A percentile compares a stretch with the other conserved stretches of the same genome.
phyloP scores from a whole-genome alignment of 1,284 basidiomycete species.

The Pholiota adiposa region DNA sequence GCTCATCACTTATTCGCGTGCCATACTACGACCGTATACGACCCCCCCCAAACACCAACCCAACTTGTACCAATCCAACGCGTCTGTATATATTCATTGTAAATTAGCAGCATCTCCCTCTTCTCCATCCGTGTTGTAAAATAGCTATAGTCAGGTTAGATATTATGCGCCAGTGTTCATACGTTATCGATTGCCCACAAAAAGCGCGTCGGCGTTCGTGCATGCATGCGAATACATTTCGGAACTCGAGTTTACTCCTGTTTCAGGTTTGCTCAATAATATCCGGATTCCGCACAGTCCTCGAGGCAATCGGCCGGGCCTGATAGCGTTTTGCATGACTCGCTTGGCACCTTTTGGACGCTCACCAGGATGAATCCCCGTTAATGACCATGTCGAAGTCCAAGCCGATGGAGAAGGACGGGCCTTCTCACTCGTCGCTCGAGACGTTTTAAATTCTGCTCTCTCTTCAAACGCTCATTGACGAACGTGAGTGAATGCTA shows the following conservation, averaged over 20 bases:
- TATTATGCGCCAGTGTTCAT: neutral
- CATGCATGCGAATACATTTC: conserved; percentile 16
- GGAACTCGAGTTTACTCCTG: conserved; percentile 16
- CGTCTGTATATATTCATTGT: conserved; percentile 14
- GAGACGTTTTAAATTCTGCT: neutral
- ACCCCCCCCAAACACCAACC: neutral
- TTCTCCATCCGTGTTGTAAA: conserved; percentile 3
- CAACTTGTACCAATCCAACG: conserved; percentile 8
- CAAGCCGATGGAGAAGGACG: neutral
- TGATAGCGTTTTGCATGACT: neutral
- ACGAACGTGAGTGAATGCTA: neutral
- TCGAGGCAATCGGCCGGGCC: conserved; percentile 11
- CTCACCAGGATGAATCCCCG: neutral
- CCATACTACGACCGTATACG: conserved; percentile 3
- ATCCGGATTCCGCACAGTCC: conserved; percentile 12
- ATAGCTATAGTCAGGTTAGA: neutral
- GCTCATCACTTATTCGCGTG: conserved; percentile 3
- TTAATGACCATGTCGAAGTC: neutral
- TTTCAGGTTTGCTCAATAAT: conserved; percentile 25
- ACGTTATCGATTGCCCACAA: conserved; percentile 3
- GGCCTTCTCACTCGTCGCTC: neutral
- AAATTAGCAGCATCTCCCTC: conserved; percentile 17
- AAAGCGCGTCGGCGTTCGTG: conserved; percentile 9
- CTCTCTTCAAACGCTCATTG: neutral
- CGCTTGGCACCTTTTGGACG: neutral